phyloP scores from a whole-genome alignment of 495 filamentous ascomycete species.

The Podospora anserina region DNA sequence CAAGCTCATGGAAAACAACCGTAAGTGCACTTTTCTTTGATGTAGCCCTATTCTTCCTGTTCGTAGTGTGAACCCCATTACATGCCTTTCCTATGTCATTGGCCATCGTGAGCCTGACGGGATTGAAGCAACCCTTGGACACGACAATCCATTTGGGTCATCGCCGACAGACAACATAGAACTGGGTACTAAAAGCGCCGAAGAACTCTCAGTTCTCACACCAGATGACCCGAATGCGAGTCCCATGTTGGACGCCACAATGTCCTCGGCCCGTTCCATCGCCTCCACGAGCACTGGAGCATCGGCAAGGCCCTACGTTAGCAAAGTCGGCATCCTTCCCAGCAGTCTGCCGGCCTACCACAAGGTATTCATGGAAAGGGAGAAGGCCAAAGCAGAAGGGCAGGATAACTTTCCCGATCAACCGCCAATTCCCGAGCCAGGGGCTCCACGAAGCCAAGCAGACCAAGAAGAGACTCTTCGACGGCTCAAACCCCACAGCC shows the following conservation, averaged over 20 bases:
- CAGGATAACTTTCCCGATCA: slow-evolving; percentile 37
- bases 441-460: slow-evolving; percentile 57
- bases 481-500: slow-evolving; percentile 75
- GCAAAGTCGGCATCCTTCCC: slow-evolving; percentile 83
- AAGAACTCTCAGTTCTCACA: slow-evolving; percentile 21
- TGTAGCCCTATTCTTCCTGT: slow-evolving; percentile 1
- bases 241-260: slow-evolving; percentile 34
- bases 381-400: slow-evolving; percentile 46
- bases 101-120: slow-evolving; percentile 15
- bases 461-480: slow-evolving; percentile 73
- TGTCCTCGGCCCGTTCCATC: slow-evolving; percentile 44
- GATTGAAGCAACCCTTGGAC: slow-evolving; percentile 27
- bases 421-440: slow-evolving; percentile 46
- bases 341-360: slow-evolving; percentile 88
- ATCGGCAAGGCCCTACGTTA: slow-evolving; percentile 58
- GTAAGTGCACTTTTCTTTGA: slow-evolving; percentile 51
- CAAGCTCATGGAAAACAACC: slow-evolving; percentile 92
- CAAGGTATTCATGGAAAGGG: slow-evolving; percentile 78
- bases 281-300: slow-evolving; percentile 43
- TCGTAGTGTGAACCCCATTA: background rate
- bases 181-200: slow-evolving; percentile 20
- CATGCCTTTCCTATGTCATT: slow-evolving; percentile 9
- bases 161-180: slow-evolving; percentile 24
- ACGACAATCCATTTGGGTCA: slow-evolving; percentile 41
- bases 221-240: slow-evolving; percentile 29